Conservation (phyloP, 805 yeast genomes). For the Alloascoidea africana region DNA sequence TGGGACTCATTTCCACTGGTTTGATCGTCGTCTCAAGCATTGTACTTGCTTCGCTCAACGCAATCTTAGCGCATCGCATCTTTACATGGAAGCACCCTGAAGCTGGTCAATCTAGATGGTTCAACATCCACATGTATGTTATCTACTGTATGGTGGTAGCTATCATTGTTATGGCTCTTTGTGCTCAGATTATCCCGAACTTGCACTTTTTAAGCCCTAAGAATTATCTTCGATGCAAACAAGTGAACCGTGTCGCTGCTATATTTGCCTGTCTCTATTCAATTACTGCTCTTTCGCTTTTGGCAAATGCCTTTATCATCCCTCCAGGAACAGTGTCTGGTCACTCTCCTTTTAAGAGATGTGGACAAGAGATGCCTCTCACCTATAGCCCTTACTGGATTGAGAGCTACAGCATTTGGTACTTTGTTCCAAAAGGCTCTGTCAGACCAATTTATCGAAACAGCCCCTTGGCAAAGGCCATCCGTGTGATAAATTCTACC, state of each 20-base stretch:
- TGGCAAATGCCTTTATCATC: constrained; percentile 34
- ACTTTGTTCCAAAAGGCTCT: constrained; percentile 43
- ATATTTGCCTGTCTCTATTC: constrained; percentile 35
- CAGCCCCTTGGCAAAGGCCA: constrained; percentile 28
- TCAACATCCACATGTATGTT: constrained; percentile 33
- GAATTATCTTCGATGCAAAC: constrained; percentile 33
- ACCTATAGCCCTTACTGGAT: constrained; percentile 64
- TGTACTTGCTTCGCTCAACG: constrained; percentile 40
- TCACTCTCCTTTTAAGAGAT: no score
- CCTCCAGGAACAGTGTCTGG: constrained; percentile 42
- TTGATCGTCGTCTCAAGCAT: constrained; percentile 42
- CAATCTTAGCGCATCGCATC: constrained; percentile 55
- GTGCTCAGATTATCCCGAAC: constrained; percentile 48
- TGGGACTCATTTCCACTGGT: constrained; percentile 43
- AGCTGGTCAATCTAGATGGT: constrained; percentile 35
- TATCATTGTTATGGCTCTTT: constrained; percentile 49
- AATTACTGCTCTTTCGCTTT: constrained; percentile 31
- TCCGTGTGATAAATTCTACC: constrained; percentile 46
- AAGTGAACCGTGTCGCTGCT: constrained; percentile 37
- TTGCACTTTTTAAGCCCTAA: constrained; percentile 32
- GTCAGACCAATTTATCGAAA: constrained; percentile 21
- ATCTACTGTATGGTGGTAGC: constrained; percentile 39
- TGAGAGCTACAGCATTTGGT: constrained; percentile 40
- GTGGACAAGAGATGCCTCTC: constrained; percentile 12
- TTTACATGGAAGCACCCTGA: constrained; percentile 71